These are phyloP conservation scores for Leccinellum albellum DNA, from an alignment of 768 basidiomycete species.

Conservation along the genomic window DNA sequence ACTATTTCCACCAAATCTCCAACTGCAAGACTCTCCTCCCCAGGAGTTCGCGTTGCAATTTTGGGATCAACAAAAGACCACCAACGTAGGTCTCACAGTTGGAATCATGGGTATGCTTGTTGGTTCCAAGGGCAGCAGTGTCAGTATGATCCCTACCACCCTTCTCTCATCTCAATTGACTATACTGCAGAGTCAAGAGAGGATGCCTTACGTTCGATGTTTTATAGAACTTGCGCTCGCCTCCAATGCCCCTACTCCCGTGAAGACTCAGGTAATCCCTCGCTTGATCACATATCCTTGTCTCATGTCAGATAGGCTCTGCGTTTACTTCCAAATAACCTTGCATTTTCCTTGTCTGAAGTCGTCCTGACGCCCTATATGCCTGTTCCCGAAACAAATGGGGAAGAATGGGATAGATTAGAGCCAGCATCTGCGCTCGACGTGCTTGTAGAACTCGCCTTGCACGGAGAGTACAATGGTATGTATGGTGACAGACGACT, in stretches of 20 bases:
- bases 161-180: slow-evolving; percentile 1
- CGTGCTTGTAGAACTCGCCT: slow-evolving; percentile 72
- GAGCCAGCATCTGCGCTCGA: slow-evolving; percentile 79
- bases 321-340: slow-evolving; percentile 51
- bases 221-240: slow-evolving; percentile 85
- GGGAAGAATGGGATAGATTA: slow-evolving; percentile 90
- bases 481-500: slow-evolving; percentile 50
- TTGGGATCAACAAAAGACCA: slow-evolving; percentile 90
- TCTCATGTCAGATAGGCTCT: slow-evolving; percentile 45
- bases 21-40: slow-evolving; percentile 55
- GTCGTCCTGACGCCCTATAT: slow-evolving; percentile 70
- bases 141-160: slow-evolving; percentile 33
- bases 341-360: slow-evolving; percentile 60
- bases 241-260: slow-evolving; percentile 84
- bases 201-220: slow-evolving; percentile 61
- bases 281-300: slow-evolving; percentile 12
- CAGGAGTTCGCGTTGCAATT: slow-evolving; percentile 94
- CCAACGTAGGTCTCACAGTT: slow-evolving; percentile 75
- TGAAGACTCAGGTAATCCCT: slow-evolving; percentile 77
- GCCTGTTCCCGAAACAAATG: slow-evolving; percentile 76
- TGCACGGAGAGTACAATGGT: slow-evolving; percentile 89
- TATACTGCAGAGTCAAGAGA: slow-evolving; percentile 51
- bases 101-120: slow-evolving; percentile 85
- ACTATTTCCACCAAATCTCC: slow-evolving; percentile 64
- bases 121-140: slow-evolving; percentile 62